Percentiles rank a stretch among this genome's conserved stretches.
Conservation (phyloP, 2,329 filamentous ascomycete genomes). For the Fusarium sp. region DNA sequence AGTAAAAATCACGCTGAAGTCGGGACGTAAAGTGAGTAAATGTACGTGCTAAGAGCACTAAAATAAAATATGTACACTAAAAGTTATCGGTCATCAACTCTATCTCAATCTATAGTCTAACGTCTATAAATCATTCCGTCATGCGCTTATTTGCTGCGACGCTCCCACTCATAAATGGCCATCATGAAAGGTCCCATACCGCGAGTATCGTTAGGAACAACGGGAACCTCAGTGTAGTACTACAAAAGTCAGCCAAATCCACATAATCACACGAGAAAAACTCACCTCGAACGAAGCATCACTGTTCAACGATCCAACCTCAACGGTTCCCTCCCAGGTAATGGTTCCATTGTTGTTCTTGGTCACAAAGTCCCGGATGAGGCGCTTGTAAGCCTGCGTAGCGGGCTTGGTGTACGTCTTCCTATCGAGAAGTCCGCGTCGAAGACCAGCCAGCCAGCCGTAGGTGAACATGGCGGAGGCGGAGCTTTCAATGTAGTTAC, state of each 20-base stretch:
- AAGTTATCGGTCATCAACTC: not conserved
- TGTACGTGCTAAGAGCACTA: not conserved
- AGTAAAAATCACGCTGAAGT: accelerated
- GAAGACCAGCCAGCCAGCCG: conserved; percentile 58
- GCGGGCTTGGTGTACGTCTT: conserved; percentile 35
- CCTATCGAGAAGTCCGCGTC: conserved; percentile 43
- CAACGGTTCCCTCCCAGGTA: conserved; percentile 62
- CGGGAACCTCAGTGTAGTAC: conserved; percentile 44
- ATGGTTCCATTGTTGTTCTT: conserved; percentile 59
- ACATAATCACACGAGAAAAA: not conserved
- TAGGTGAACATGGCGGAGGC: conserved; percentile 68
- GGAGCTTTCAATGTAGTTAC: conserved; percentile 71
- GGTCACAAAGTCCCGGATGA: conserved; percentile 58
- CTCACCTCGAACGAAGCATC: conserved; percentile 61
- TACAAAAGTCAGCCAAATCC: not conserved
- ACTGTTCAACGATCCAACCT: conserved; percentile 61
- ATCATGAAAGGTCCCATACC: conserved; percentile 46
- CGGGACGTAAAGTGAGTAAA: no score
- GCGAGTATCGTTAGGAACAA: conserved; percentile 44
- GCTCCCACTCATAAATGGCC: conserved; percentile 45
- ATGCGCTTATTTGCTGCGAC: conserved; percentile 15
- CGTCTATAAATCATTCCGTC: not conserved
- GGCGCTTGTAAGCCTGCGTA: conserved; percentile 45
- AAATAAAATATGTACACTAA: not conserved
- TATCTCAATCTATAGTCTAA: conserved; percentile 9